These are phyloP conservation scores for Ceratocystis eucalypticola DNA, from an alignment of 2,329 filamentous ascomycete species.

Conservation along the genomic window DNA sequence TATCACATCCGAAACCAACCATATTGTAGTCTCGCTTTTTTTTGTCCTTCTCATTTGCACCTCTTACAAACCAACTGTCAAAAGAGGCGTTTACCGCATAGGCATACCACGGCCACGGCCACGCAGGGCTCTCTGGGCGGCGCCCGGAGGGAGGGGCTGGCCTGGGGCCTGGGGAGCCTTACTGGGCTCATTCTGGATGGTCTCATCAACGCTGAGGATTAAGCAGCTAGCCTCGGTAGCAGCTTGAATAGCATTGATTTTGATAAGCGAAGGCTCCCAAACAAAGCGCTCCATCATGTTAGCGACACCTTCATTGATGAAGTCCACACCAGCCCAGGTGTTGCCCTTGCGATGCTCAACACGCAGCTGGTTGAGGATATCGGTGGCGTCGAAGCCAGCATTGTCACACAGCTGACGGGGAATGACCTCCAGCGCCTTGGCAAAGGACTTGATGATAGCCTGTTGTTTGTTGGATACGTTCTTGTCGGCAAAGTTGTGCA, in stretches of 20 bases:
- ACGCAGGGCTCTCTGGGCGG: conserved; percentile 76
- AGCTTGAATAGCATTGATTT: conserved; percentile 93
- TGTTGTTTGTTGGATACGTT: conserved; percentile 93
- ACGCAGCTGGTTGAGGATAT: conserved; percentile 89
- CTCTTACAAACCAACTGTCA: conserved; percentile 2
- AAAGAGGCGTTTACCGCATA: conserved; percentile 42
- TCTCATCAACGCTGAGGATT: conserved; percentile 94
- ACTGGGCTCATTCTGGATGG: conserved; percentile 95
- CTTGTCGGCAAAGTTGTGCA: conserved; percentile 84
- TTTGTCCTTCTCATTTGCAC: neutral
- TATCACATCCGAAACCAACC: neutral
- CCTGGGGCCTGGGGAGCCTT: conserved; percentile 67
- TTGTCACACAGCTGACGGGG: conserved; percentile 97
- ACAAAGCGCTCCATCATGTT: conserved; percentile 95
- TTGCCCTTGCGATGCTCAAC: conserved; percentile 92
- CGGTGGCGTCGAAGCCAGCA: conserved; percentile 93
- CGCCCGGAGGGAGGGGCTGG: conserved; percentile 60
- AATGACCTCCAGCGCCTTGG: conserved; percentile 92
- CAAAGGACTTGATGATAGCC: conserved; percentile 92
- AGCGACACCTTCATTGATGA: conserved; percentile 76
- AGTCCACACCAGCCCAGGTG: conserved; percentile 92
- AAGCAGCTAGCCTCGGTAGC: conserved; percentile 90
- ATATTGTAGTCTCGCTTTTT: conserved; percentile 7
- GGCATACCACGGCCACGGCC: conserved; percentile 84
- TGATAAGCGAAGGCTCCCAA: conserved; percentile 92